A percentile compares a stretch with the other conserved stretches of the same genome.
Evolutionary conservation across 495 filamentous ascomycete genomes (phyloP).

Genomic region (Talaromyces ruber): DNA sequence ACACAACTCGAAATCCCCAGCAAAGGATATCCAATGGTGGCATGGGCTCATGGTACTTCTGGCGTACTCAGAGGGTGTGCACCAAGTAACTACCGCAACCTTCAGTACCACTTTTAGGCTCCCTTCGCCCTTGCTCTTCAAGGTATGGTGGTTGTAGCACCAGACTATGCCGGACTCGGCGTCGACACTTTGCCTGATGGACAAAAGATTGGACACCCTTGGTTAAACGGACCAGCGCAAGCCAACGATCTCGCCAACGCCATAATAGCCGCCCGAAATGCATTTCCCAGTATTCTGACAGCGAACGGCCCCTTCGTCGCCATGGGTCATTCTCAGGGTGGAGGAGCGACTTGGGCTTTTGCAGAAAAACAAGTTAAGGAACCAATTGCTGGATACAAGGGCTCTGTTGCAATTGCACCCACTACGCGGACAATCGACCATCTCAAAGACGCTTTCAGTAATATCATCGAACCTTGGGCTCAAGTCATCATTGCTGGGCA

Average conservation of each 20-base stretch:
- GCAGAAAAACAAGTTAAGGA: slow-evolving; percentile 26
- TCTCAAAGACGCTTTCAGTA: slow-evolving; percentile 7
- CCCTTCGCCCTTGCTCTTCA: slow-evolving; percentile 36
- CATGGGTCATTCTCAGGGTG: slow-evolving; percentile 43
- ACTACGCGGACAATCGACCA: slow-evolving; percentile 20
- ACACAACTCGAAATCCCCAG: neutral
- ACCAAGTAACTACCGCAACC: slow-evolving; percentile 35
- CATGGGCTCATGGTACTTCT: slow-evolving; percentile 46
- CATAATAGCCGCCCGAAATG: slow-evolving; percentile 29
- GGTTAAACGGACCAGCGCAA: slow-evolving; percentile 20
- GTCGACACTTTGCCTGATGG: slow-evolving; percentile 26
- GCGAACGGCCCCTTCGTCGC: slow-evolving; percentile 24
- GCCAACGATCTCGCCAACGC: slow-evolving; percentile 36
- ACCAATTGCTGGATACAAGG: slow-evolving; percentile 27
- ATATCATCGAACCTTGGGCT: slow-evolving; percentile 2
- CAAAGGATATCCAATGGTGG: slow-evolving; percentile 28
- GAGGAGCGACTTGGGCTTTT: slow-evolving; percentile 34
- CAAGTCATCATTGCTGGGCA: slow-evolving; percentile 14
- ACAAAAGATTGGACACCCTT: slow-evolving; percentile 30
- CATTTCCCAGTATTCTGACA: slow-evolving; percentile 25
- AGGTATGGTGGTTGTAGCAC: slow-evolving; percentile 46
- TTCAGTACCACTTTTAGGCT: slow-evolving; percentile 34
- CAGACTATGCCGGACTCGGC: slow-evolving; percentile 49
- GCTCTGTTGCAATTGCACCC: slow-evolving; percentile 29
- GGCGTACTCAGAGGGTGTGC: slow-evolving; percentile 33